Evolutionary conservation across 1,139 yeast species (phyloP), one percentile per base, ranked within the genome.

Genomic region (Pichia sp.): DNA sequence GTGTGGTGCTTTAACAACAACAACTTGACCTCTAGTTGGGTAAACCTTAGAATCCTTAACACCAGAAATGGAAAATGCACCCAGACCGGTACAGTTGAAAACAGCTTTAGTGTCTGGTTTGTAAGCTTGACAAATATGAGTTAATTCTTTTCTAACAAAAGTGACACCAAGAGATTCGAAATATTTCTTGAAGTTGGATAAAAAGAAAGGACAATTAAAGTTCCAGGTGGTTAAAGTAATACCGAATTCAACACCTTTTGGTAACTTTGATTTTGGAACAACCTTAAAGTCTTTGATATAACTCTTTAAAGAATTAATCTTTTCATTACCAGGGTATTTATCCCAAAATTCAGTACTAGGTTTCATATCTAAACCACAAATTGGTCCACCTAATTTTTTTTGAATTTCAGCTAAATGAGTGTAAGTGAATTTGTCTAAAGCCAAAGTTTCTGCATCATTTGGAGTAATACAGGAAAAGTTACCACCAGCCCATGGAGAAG

Each of bases 401-500:
- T 70, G 75, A 31, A 81, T 50, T 33, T 57, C 53, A 3, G 50
- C 57, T 33, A 81, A 60, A 51, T 74, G 68, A 24, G 64, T 55
- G 56, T 77, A 81, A 2, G 86, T 77, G 52, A 61, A 64, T 51
- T 69, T 70, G 54, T 81, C 88, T 50, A 65, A 76, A 11, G 57
- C 59, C 40, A 79, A 54, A 1, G 80, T 71, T 8, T 64, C 69
- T 2, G 68, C 65, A 50, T 76, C 81, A 47, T 70, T 69, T 1
- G 78, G 82, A 0, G 84, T 71, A 42, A 80, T 78, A 54, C 81
- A 74, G 3, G 84, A 76, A 54, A 80, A 78, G 59, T 77, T 76
- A 2, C 83, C 86, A n/a, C 86, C 86, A 1, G 89, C 89, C 72
- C 81, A 80, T 1, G 93, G 93, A 1, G 88, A 80, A 2, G 93